A percentile compares a stretch with the other conserved stretches of the same genome.
Conservation (phyloP, 1,139 yeast genomes). For the Diutina siamensis region DNA sequence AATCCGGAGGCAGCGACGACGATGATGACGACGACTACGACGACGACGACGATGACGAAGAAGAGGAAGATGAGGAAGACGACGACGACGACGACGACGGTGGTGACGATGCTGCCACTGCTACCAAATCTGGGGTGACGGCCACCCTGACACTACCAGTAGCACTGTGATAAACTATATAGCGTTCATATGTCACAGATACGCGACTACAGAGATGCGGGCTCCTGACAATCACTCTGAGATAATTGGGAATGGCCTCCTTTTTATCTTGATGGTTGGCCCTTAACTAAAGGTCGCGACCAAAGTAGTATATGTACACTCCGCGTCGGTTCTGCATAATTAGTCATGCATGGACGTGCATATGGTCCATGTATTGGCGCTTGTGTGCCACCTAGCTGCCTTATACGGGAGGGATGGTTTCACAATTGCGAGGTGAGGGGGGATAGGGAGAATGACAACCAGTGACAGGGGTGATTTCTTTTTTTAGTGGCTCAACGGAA, state of each 20-base stretch:
- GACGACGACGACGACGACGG: background rate
- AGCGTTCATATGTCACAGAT: background rate
- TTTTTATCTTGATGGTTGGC: no score
- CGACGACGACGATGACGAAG: constrained; percentile 10
- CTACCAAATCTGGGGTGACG: background rate
- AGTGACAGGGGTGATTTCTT: no score
- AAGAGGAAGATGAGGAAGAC: constrained; percentile 7
- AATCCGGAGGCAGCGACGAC: background rate
- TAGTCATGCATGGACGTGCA: background rate
- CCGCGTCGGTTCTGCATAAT: no score
- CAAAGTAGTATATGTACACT: no score
- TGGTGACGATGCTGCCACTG: no score
- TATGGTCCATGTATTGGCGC: background rate
- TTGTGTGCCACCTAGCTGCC: background rate
- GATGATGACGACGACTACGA: constrained; percentile 9
- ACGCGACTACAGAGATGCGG: background rate
- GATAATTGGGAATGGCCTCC: no score
- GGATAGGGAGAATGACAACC: no score
- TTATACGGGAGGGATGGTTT: background rate
- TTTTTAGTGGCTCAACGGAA: no score
- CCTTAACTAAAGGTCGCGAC: no score
- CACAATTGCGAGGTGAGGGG: background rate
- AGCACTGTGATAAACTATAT: background rate
- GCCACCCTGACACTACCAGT: background rate
- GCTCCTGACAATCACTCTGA: no score